Evolutionary conservation across 495 filamentous ascomycete species (phyloP).

Genomic region (Halenospora varia): DNA sequence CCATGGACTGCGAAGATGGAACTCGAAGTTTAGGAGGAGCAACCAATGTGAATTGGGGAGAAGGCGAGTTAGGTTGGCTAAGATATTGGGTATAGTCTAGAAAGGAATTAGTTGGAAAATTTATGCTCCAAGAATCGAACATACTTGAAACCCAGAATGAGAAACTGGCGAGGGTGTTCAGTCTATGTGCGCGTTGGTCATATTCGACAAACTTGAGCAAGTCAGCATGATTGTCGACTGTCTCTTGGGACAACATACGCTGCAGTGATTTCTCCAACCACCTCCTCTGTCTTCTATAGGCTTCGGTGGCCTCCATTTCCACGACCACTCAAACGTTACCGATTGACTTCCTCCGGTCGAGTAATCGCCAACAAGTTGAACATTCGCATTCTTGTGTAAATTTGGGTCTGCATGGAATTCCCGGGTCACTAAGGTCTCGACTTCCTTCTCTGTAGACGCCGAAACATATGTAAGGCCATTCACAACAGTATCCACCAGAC

Average conservation of each 20-base stretch:
- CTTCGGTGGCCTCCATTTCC: conserved; percentile 95
- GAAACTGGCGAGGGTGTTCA: conserved; percentile 85
- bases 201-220: conserved; percentile 79
- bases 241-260: conserved; percentile 43
- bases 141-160: conserved; percentile 91
- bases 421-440: conserved; percentile 88
- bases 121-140: conserved; percentile 19
- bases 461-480: conserved; percentile 91
- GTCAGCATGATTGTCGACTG: conserved; percentile 9
- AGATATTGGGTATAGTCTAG: conserved; percentile 19
- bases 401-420: conserved; percentile 98
- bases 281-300: conserved; percentile 75
- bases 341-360: conserved; percentile 74
- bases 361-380: conserved; percentile 86
- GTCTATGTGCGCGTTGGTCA: conserved; percentile 82
- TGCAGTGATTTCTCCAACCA: conserved; percentile 94
- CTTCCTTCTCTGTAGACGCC: conserved; percentile 75
- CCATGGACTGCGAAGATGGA: conserved; percentile 75
- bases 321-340: conserved; percentile 90
- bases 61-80: conserved; percentile 45
- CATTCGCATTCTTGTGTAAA: conserved; percentile 93
- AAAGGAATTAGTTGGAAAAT: conserved; percentile 4
- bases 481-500: conserved; percentile 65
- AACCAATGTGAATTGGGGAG: conserved; percentile 61
- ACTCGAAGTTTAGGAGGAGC: conserved; percentile 74